Percentiles rank a stretch among this genome's conserved stretches.
These are phyloP conservation scores for Neurospora sp. DNA, from an alignment of 495 filamentous ascomycete genomes.

Conservation along the genomic window DNA sequence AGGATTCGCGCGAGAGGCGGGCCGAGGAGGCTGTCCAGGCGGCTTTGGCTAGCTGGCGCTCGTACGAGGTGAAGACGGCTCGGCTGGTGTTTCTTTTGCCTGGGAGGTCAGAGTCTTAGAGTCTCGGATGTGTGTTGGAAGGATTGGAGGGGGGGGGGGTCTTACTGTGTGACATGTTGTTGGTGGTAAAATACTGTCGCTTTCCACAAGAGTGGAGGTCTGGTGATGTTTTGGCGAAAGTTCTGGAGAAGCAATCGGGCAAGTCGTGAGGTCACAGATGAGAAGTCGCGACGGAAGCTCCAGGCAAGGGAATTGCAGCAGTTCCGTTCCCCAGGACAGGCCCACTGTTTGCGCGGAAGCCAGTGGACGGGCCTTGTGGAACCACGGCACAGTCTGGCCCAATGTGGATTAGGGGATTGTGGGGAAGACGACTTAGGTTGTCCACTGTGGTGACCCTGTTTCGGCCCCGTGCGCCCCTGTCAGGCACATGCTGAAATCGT, in stretches of 20 bases:
- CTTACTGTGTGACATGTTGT: constrained; percentile 48
- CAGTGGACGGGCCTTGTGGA: neutral
- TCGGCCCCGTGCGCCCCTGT: neutral
- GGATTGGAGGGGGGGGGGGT: neutral
- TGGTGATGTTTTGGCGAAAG: neutral
- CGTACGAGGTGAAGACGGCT: constrained; percentile 90
- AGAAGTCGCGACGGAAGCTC: neutral
- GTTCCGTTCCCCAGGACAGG: neutral
- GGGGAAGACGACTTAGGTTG: neutral
- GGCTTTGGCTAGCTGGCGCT: constrained; percentile 67
- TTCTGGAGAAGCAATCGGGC: neutral
- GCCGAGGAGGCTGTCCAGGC: constrained; percentile 75
- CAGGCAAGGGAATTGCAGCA: neutral
- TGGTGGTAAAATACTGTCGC: neutral
- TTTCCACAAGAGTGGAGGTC: neutral
- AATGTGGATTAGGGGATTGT: neutral
- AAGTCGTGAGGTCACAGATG: neutral
- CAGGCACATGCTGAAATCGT: neutral
- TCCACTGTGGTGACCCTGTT: neutral
- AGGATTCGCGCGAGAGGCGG: constrained; percentile 85
- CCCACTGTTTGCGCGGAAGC: neutral
- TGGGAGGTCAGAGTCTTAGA: constrained; percentile 22
- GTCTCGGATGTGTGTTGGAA: neutral
- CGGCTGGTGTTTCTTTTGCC: constrained; percentile 94
- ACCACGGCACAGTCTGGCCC: neutral